These are phyloP conservation scores for Talaromyces albobiverticillius DNA, from an alignment of 2,329 filamentous ascomycete genomes.

Conservation along the genomic window DNA sequence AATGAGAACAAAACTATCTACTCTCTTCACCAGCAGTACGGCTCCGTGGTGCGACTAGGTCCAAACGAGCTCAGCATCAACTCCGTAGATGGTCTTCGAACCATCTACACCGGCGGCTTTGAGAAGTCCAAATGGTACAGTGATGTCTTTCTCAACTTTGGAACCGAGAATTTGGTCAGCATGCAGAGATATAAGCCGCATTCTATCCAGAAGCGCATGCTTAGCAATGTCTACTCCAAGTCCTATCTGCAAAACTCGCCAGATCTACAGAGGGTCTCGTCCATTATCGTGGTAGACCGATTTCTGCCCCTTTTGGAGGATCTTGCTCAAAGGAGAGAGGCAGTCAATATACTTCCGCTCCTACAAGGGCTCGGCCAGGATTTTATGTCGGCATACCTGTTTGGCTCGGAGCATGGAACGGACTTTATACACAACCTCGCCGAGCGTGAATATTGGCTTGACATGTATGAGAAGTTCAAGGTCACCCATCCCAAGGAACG, in stretches of 20 bases:
- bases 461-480: constrained; percentile 61
- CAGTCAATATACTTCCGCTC: constrained; percentile 55
- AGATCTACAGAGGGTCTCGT: constrained; percentile 52
- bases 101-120: constrained; percentile 66
- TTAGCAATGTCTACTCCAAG: constrained; percentile 74
- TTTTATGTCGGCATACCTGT: constrained; percentile 67
- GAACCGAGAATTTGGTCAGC: constrained; percentile 65
- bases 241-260: constrained; percentile 61
- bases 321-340: constrained; percentile 17
- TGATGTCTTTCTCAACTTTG: constrained; percentile 63
- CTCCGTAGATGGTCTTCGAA: constrained; percentile 54
- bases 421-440: constrained; percentile 55
- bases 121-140: constrained; percentile 66
- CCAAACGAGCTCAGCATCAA: constrained; percentile 65
- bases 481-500: constrained; percentile 50
- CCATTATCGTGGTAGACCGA: constrained; percentile 54
- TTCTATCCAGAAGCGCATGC: constrained; percentile 66
- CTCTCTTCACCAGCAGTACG: constrained; percentile 52
- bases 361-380: constrained; percentile 69
- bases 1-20: constrained; percentile 60
- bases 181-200: constrained; percentile 58
- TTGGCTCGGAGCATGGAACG: constrained; percentile 58
- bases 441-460: constrained; percentile 58
- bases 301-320: constrained; percentile 53
- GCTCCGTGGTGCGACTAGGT: constrained; percentile 59